phyloP scores from a whole-genome alignment of 352 stramenopile species.

The Globisporangium barbulae region DNA sequence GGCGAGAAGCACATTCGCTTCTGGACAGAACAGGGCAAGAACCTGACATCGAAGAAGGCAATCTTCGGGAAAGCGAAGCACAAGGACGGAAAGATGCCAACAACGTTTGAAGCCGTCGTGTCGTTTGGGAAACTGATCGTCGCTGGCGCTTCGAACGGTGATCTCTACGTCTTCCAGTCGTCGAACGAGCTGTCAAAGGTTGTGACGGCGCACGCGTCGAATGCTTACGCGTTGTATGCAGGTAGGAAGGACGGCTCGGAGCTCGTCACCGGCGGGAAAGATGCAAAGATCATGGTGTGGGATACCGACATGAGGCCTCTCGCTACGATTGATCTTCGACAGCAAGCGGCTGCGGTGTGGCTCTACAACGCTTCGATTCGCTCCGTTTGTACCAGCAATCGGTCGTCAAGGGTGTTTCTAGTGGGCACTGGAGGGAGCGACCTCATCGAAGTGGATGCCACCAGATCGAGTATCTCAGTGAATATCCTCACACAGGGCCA shows the following conservation, averaged over 20 bases:
- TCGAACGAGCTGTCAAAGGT: constrained; percentile 47
- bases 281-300: constrained; percentile 86
- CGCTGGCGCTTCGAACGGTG: constrained; percentile 60
- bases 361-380: constrained; percentile 39
- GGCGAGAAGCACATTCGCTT: constrained; percentile 74
- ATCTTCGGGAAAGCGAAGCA: constrained; percentile 60
- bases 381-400: constrained; percentile 36
- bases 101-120: constrained; percentile 46
- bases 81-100: constrained; percentile 45
- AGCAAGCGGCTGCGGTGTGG: constrained; percentile 20
- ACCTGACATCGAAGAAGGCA: constrained; percentile 64
- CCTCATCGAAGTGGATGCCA: constrained; percentile 79
- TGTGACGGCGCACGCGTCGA: constrained; percentile 45
- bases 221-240: constrained; percentile 49
- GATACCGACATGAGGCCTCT: constrained; percentile 51
- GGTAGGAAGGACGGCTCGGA: constrained; percentile 31
- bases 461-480: constrained; percentile 15
- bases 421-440: constrained; percentile 86
- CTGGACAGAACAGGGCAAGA: constrained; percentile 72
- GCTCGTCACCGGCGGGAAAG: constrained; percentile 84
- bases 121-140: constrained; percentile 48
- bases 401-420: constrained; percentile 45
- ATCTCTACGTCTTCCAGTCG: constrained; percentile 72
- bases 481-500: constrained; percentile 59
- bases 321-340: constrained; percentile 41